These are phyloP conservation scores for Rubroshorea leprosula DNA, from an alignment of 345 rosid genomes.

Conservation along the genomic window DNA sequence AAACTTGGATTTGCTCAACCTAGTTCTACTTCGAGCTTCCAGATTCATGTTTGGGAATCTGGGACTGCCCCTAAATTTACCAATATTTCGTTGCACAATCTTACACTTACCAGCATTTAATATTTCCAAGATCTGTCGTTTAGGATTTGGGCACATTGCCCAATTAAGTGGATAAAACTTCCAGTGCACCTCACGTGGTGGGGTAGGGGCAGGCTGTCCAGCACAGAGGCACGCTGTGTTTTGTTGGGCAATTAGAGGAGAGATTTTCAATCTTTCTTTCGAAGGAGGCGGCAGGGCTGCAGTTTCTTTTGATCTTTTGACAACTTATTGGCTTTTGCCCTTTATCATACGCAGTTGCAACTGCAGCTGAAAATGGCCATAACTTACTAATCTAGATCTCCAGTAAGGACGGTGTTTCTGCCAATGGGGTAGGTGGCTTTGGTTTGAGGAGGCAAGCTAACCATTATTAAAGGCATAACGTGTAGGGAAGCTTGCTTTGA, in stretches of 20 bases:
- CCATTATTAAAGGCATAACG: not conserved
- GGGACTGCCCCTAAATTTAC: conserved; percentile 3
- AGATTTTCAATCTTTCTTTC: not conserved
- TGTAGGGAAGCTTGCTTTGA: conserved; percentile 4
- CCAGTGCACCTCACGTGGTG: conserved; percentile 33
- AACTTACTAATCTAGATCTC: not conserved
- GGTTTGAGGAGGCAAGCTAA: not conserved
- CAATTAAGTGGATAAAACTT: conserved; percentile 11
- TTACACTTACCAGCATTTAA: not conserved
- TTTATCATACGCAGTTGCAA: not conserved
- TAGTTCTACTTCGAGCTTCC: not conserved
- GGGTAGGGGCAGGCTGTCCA: conserved; percentile 25
- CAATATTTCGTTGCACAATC: not conserved
- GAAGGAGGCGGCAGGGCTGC: not conserved
- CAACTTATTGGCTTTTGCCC: not conserved
- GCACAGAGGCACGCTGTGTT: not conserved
- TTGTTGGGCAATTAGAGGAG: not conserved
- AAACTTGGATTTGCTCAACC: too few relatives aligned
- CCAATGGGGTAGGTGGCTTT: not conserved
- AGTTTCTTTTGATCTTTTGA: not conserved
- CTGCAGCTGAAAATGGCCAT: not conserved
- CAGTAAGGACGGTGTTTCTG: too few relatives aligned
- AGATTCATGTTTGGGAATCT: not conserved
- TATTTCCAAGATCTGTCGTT: too few relatives aligned
- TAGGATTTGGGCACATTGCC: too few relatives aligned